Base-by-base conservation (phyloP, 768 basidiomycete species). In the Tricholoma saponaceum region DNA sequence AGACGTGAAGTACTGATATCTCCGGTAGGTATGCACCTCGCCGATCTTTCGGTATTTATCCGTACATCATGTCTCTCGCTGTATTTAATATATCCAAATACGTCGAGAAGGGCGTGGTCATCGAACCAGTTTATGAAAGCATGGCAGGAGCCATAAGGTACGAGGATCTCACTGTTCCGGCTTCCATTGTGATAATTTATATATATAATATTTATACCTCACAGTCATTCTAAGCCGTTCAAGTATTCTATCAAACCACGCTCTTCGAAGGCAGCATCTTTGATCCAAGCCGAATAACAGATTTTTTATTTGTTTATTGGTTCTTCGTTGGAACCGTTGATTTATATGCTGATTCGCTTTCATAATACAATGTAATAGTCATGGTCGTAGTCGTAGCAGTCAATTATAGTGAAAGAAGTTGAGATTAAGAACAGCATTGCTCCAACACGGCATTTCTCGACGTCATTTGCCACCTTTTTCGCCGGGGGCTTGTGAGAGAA, bases 91-190 rank as follows among this genome's bases (percentile, higher is more conserved):
- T 84, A 55, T 67, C 72, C 5, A 82, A 82, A 66, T 69, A 58
- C 46, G 64, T 80, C 32, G 76, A 81, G 59, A 74, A 81, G 41
- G 75, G 76, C 18, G 60, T 76, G 5, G 66, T 73, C 23, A 65
- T 84, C 32, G 79, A 79, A 51, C 85, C 85, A 6, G 73, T 83
- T 23, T 71, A 83, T 23, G 83, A 82, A 12, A 79, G 79, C 33
- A 84, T 83, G 9, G 78, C 79, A 10, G 85, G 85, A 18, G 84
- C 84, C 0, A 86, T 87, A 61, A 87, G 85, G 85, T 80, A 61
- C 14, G 23, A 30, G 6, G 5, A 28, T 16, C 44, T 43, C 46
- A 7, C 3, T 51, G 7, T 33, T 14, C 13, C 14, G 18, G 43
- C 39, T 43, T 58, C 54, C 41, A 16, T 55, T 54, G 46, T 13